These are phyloP conservation scores for Phytophthora syringae DNA, from an alignment of 352 stramenopile genomes.

Conservation along the genomic window DNA sequence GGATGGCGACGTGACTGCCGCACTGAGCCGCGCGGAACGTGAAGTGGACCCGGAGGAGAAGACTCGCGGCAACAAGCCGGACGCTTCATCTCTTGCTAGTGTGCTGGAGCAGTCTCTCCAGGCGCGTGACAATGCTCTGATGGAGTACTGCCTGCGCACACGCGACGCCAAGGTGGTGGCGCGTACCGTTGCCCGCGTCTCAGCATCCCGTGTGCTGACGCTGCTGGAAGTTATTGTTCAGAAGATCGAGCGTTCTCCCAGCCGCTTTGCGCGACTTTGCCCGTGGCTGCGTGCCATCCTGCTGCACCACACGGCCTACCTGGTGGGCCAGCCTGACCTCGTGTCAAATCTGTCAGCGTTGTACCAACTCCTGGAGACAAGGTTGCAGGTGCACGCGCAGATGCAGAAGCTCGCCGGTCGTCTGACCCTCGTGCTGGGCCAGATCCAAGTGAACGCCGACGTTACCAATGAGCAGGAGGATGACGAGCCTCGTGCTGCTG, in stretches of 20 bases:
- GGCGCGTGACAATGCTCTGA: conserved; percentile 86
- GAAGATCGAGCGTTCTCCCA: conserved; percentile 85
- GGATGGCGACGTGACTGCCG: conserved; percentile 69
- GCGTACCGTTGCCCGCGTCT: conserved; percentile 79
- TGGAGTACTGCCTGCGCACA: conserved; percentile 85
- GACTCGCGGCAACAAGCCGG: conserved; percentile 52
- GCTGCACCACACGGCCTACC: conserved; percentile 86
- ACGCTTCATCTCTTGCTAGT: conserved; percentile 83
- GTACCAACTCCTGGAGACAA: conserved; percentile 86
- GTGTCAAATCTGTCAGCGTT: conserved; percentile 82
- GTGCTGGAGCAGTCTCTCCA: conserved; percentile 87
- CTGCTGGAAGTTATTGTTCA: conserved; percentile 82
- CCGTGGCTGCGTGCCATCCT: conserved; percentile 85
- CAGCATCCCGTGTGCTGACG: conserved; percentile 74
- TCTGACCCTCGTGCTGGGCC: conserved; percentile 80
- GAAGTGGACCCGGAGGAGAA: conserved; percentile 47
- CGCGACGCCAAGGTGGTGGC: conserved; percentile 78
- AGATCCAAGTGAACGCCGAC: conserved; percentile 79
- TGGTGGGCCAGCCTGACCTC: conserved; percentile 85
- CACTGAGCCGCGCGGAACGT: conserved; percentile 58
- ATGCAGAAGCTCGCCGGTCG: conserved; percentile 87
- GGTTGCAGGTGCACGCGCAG: conserved; percentile 81
- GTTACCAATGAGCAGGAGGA: conserved; percentile 40
- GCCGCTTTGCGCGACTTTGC: conserved; percentile 79
- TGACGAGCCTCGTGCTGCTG: conserved; percentile 56